Evolutionary conservation across 805 yeast species (phyloP).

Genomic region (Kodamaea neixiangensis): DNA sequence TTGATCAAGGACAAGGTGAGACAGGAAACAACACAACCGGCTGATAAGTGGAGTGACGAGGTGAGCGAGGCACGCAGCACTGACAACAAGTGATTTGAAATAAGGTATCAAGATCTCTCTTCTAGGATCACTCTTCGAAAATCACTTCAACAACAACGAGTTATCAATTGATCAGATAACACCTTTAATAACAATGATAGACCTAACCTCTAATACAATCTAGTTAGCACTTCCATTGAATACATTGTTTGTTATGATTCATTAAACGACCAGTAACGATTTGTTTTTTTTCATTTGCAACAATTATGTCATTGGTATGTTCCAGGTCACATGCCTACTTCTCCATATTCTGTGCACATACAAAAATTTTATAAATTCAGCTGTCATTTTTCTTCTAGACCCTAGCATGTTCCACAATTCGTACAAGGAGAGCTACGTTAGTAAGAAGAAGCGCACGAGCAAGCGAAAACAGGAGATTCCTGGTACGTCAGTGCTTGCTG

Average conservation of each 20-base stretch:
- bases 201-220: not conserved
- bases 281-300: not conserved
- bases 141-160: too few species aligned
- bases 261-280: not conserved
- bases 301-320: not conserved
- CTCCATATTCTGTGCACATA: not conserved
- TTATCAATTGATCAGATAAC: not conserved
- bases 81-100: not conserved
- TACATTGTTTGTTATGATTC: not conserved
- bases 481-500: conserved; percentile 13
- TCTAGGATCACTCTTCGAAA: too few species aligned
- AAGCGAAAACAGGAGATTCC: conserved; percentile 12
- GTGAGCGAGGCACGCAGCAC: not conserved
- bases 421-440: conserved; percentile 9
- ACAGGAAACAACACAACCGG: not conserved
- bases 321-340: not conserved
- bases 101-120: too few species aligned
- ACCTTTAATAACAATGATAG: not conserved
- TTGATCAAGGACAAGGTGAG: conserved; percentile 26
- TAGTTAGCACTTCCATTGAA: not conserved
- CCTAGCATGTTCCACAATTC: conserved; percentile 11
- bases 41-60: not conserved
- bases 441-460: conserved; percentile 2
- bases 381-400: conserved; percentile 1
- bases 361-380: not conserved